Evolutionary conservation across 257 asterid species (phyloP), one percentile per base, ranked within the genome.

Genomic region (Paulownia fortunei): DNA sequence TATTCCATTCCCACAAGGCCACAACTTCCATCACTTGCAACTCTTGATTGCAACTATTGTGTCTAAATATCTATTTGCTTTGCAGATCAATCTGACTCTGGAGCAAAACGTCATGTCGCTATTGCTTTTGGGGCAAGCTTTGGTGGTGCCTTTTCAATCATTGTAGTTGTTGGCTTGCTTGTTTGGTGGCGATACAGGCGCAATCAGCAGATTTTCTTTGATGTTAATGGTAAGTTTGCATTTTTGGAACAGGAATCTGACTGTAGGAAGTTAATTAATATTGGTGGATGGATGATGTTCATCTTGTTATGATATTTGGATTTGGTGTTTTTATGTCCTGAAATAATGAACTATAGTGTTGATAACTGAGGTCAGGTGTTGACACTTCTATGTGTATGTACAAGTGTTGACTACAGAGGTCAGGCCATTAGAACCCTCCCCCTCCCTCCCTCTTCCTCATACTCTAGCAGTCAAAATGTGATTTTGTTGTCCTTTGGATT

Each of bases 171-270:
- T 55, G 97, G 94, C 65, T 83, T 88, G 83, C 83, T 90, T 21
- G 73, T 90, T 36, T 93, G 97, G 98, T 87, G 90, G 96, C 91
- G 94, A 49, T 89, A 89, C 79, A 84, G 94, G 72, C 90, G 78
- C 70, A 93, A 93, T 83, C 91, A 90, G 88, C 99, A 96, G 88
- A 92, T 96, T 69, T 93, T 92, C 91, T 96, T 96, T 59, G 99
- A 96, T 72, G 92, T 93, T 36, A 92, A 93, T 63, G 98, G 98
- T 96, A 71, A 81, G 91, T 59, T 82, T 9, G 16, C 44, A 60
- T 12, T 30, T 12, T 56, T 41, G 1, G 12, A 36, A 47, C 32
- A 16, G 23, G 18, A 69, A 42, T 41, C 5, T 8, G 76, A 49
- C 69, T n/a, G 9, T 51, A 5, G 21, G 47, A 39, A 18, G 39